Evolutionary conservation across 768 basidiomycete species (phyloP), one percentile per base, ranked within the genome.

Genomic region (Phlebiopsis flavidoalba): DNA sequence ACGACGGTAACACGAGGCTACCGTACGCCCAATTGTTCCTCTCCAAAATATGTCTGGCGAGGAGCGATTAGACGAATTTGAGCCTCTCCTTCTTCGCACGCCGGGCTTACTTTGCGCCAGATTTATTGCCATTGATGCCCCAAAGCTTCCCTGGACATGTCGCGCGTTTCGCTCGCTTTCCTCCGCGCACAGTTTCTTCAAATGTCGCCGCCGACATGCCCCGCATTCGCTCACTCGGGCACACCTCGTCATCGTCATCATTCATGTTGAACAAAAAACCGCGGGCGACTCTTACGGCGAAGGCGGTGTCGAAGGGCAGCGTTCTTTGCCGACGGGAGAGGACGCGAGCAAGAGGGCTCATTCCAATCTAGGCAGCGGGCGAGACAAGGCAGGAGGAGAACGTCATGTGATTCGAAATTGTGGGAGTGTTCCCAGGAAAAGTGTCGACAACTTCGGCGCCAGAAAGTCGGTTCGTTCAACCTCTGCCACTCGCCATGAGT

Each of bases 401-500:
- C 12, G 17, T 17, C 40, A 43, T 43, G 40, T 43, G 40, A 43
- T 43, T 31, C 4, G 40, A 43, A 43, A 17, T 17, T 43, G 40
- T 12, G 40, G 26, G 26, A 31, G 26, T 31, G 26, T 53, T 40
- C 53, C 53, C 12, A 26, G 54, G 37, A 43, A n/a, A 37, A 45
- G 36, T 8, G 14, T 45, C 26, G 54, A 45, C 24, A 37, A 14
- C 22, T 37, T 26, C 31, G n/a, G 21, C 35, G 31, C 52, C 15
- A 6, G 40, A 12, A n/a, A 10, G 54, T 3, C 37, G 40, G 54
- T 45, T 22, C n/a, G 54, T 55, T 55, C n/a, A 43, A 37, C 22
- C 37, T 26, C 19, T 45, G 54, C 54, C 54, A 55, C 19, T 5
- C 36, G 52, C 61, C 61, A 62, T 45, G 57, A 62, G 61, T n/a